Conservation (phyloP, 352 stramenopile genomes). For the Pythium biforme region DNA sequence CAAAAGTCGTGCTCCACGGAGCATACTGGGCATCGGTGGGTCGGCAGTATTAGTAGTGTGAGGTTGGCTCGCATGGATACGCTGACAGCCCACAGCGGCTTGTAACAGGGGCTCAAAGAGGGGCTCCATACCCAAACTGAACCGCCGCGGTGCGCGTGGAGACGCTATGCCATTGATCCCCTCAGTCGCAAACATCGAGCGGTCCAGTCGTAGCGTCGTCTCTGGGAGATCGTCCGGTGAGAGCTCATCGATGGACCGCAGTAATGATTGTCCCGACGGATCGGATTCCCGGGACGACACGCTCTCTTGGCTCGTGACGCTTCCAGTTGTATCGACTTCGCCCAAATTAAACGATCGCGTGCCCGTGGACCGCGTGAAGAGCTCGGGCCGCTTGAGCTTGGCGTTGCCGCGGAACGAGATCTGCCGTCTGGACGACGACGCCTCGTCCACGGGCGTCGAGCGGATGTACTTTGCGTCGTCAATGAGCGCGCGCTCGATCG, state of each 20-base stretch:
- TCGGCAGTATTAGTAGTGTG: neutral
- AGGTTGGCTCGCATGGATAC: slow-evolving; percentile 25
- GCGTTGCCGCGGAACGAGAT: slow-evolving; percentile 17
- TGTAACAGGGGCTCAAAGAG: slow-evolving; percentile 77
- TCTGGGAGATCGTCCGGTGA: slow-evolving; percentile 26
- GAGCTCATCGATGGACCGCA: slow-evolving; percentile 27
- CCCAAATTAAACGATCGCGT: neutral
- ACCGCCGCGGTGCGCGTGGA: slow-evolving; percentile 35
- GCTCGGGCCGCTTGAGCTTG: slow-evolving; percentile 20
- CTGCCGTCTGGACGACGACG: slow-evolving; percentile 7
- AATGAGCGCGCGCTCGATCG: slow-evolving; percentile 53
- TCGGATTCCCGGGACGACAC: slow-evolving; percentile 12
- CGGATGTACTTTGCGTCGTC: slow-evolving; percentile 47
- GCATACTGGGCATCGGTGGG: neutral
- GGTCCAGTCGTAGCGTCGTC: slow-evolving; percentile 16
- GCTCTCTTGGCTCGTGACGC: slow-evolving; percentile 21
- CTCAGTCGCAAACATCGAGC: neutral
- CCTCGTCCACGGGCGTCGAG: neutral
- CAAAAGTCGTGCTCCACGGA: slow-evolving; percentile 10
- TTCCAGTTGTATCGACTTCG: slow-evolving; percentile 7
- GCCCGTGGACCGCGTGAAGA: slow-evolving; percentile 5
- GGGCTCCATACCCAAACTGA: slow-evolving; percentile 63
- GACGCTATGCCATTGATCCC: slow-evolving; percentile 3
- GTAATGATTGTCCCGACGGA: neutral
- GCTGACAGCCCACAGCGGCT: slow-evolving; percentile 61